Percentiles rank a stretch among this genome's conserved stretches.
Evolutionary conservation across 129 eudicot genomes (phyloP).

Genomic region (Arctium lappa): DNA sequence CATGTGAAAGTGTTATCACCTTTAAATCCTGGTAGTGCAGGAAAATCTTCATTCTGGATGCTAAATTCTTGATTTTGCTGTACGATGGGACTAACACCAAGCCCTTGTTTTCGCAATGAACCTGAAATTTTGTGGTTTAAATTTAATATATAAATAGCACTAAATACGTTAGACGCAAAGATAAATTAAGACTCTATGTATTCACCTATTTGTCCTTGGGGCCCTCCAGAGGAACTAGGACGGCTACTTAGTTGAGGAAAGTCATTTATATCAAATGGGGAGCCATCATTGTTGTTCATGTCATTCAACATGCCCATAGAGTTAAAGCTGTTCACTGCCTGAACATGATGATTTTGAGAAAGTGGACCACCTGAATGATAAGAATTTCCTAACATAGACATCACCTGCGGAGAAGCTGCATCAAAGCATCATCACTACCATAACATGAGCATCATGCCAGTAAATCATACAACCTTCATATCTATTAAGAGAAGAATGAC

Average conservation of each 20-base stretch:
- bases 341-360: constrained; percentile 81
- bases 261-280: constrained; percentile 88
- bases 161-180: neutral
- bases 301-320: constrained; percentile 88
- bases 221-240: constrained; percentile 93
- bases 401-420: constrained; percentile 94
- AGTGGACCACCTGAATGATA: constrained; percentile 83
- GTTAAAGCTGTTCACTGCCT: constrained; percentile 51
- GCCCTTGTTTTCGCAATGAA: constrained; percentile 92
- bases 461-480: neutral
- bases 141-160: neutral
- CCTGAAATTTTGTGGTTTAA: constrained; percentile 39
- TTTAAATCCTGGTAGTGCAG: constrained; percentile 92
- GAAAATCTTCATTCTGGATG: constrained; percentile 98
- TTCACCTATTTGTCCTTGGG: constrained; percentile 88
- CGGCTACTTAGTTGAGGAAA: constrained; percentile 89
- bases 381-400: constrained; percentile 92
- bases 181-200: neutral
- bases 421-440: constrained; percentile 14
- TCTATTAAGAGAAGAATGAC: too few relatives aligned
- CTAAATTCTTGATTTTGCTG: constrained; percentile 98
- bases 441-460: neutral
- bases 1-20: constrained; percentile 38
- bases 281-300: constrained; percentile 65
- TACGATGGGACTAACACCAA: constrained; percentile 80